phyloP scores from a whole-genome alignment of 108 stramenopile genomes.

The Licmophora abbreviata region DNA sequence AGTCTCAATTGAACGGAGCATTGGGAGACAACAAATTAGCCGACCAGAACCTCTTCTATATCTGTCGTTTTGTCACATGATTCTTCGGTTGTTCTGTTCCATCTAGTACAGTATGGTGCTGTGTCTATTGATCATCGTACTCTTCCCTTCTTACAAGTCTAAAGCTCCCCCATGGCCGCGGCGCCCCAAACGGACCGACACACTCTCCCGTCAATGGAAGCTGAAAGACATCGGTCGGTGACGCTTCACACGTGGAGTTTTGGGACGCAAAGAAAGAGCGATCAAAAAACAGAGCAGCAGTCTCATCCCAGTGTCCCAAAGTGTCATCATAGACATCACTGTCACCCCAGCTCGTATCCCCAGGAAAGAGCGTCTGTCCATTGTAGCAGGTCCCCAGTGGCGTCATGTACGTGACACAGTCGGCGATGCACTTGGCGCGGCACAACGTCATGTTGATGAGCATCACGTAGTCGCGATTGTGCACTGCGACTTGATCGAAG shows the following conservation, averaged over 20 bases:
- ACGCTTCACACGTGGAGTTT: slow-evolving; percentile 21
- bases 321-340: slow-evolving; percentile 27
- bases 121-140: neutral
- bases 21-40: too few relatives aligned
- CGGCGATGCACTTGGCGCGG: too few relatives aligned
- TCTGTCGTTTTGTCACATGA: too few relatives aligned
- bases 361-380: slow-evolving; percentile 27
- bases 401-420: slow-evolving; percentile 17
- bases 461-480: too few relatives aligned
- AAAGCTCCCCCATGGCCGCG: slow-evolving; percentile 41
- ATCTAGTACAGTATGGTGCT: too few relatives aligned
- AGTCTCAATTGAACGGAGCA: neutral
- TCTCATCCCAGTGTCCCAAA: too few relatives aligned
- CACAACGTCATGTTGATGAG: too few relatives aligned
- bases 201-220: slow-evolving; percentile 22
- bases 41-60: too few relatives aligned
- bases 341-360: slow-evolving; percentile 31
- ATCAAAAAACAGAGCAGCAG: slow-evolving; percentile 3
- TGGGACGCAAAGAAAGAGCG: slow-evolving; percentile 19
- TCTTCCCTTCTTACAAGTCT: slow-evolving; percentile 11
- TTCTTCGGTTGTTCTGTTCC: too few relatives aligned
- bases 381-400: slow-evolving; percentile 33
- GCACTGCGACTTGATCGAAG: too few relatives aligned
- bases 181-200: slow-evolving; percentile 34
- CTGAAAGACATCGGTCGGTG: slow-evolving; percentile 21